phyloP scores from a whole-genome alignment of 768 basidiomycete species.

The Boletus bicolor region DNA sequence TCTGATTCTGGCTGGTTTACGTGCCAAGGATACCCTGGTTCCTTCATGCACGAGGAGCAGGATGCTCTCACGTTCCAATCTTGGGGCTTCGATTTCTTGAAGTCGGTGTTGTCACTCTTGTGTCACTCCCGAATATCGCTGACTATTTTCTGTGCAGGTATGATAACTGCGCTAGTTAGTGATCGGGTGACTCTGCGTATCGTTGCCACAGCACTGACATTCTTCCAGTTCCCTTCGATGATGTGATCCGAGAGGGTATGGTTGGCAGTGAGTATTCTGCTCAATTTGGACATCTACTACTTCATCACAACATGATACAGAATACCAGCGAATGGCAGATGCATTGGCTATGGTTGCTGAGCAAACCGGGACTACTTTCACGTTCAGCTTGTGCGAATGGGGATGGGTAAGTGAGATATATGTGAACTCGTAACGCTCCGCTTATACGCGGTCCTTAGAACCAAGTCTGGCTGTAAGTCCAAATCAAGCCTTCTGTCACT shows the following conservation, averaged over 20 bases:
- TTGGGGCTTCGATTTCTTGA: constrained; percentile 65
- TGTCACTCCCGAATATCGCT: background rate
- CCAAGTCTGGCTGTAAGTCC: constrained; percentile 61
- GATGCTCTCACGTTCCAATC: constrained; percentile 54
- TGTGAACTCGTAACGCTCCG: background rate
- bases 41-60: constrained; percentile 57
- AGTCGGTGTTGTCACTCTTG: constrained; percentile 37
- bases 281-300: background rate
- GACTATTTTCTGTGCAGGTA: constrained; percentile 36
- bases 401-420: constrained; percentile 45
- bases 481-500: constrained; percentile 20
- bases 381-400: constrained; percentile 67
- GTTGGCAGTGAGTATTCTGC: constrained; percentile 42
- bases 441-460: constrained; percentile 33
- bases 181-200: background rate
- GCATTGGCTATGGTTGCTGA: constrained; percentile 48
- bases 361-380: constrained; percentile 47
- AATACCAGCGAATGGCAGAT: constrained; percentile 57
- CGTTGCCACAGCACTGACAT: background rate
- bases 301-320: constrained; percentile 30
- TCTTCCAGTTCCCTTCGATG: constrained; percentile 51
- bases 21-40: constrained; percentile 58
- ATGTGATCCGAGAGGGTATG: constrained; percentile 50
- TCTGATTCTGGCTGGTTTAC: constrained; percentile 70
- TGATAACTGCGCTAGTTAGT: constrained; percentile 56